Percentiles rank a stretch among this genome's conserved stretches.
These are phyloP conservation scores for Iberis pinnata DNA, from an alignment of 345 rosid genomes.

Conservation along the genomic window DNA sequence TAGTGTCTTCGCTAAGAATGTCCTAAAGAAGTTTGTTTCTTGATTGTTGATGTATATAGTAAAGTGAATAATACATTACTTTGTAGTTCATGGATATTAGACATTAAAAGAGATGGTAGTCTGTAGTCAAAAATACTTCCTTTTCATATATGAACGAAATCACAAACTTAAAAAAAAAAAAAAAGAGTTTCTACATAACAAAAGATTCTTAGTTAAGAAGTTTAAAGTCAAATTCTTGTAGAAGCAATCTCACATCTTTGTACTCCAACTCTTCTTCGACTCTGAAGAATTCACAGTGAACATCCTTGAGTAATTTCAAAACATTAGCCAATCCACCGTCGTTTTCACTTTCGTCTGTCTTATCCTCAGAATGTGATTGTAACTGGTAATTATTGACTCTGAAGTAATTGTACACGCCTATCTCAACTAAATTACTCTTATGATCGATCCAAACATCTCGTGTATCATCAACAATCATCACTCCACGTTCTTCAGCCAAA, in stretches of 20 bases:
- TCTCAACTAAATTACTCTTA: slow-evolving; percentile 8
- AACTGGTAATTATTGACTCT: slow-evolving; percentile 27
- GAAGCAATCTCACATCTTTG: slow-evolving; percentile 16
- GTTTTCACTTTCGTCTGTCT: slow-evolving; percentile 40
- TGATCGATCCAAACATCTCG: slow-evolving; percentile 12
- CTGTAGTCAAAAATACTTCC: too few species aligned
- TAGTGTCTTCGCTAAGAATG: slow-evolving; percentile 4
- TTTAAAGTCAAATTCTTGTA: slow-evolving; percentile 4
- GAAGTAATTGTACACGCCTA: slow-evolving; percentile 40
- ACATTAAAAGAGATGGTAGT: too few species aligned
- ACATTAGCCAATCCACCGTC: slow-evolving; percentile 33
- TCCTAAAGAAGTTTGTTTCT: too few species aligned
- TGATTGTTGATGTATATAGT: too few species aligned
- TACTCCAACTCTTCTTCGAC: slow-evolving; percentile 11
- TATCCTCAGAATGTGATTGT: slow-evolving; percentile 38
- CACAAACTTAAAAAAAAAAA: neutral
- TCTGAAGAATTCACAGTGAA: slow-evolving; percentile 15
- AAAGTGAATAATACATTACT: too few species aligned
- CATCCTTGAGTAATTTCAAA: slow-evolving; percentile 27
- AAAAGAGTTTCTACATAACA: neutral
- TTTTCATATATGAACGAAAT: too few species aligned
- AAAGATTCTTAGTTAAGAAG: neutral
- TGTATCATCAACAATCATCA: slow-evolving; percentile 23
- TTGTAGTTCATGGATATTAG: too few species aligned
- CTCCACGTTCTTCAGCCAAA: slow-evolving; percentile 13